Conservation (phyloP, 306 rosid genomes). For the Lathyrus aphaca region DNA sequence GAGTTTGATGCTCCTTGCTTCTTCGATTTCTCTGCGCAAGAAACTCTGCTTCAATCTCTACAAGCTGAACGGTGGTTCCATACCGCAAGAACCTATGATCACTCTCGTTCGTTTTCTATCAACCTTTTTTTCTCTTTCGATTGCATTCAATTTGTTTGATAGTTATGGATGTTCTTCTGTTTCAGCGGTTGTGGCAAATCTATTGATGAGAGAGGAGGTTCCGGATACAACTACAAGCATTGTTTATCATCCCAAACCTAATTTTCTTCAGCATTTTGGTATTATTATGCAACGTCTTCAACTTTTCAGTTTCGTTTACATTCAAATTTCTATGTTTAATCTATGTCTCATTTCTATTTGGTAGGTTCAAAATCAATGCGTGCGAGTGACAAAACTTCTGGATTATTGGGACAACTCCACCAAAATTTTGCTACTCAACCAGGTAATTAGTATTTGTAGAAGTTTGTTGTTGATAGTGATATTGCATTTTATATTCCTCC, state of each 20-base stretch:
- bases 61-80: conserved; percentile 48
- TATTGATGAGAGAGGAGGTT: conserved; percentile 40
- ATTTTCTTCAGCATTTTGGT: conserved; percentile 39
- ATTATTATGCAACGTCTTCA: conserved; percentile 3
- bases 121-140: not conserved
- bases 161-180: not conserved
- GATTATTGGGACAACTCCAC: conserved; percentile 47
- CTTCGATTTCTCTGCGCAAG: conserved; percentile 48
- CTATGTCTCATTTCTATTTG: conserved; percentile 33
- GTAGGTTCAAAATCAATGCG: conserved; percentile 43
- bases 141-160: not conserved
- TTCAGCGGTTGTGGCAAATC: conserved; percentile 56
- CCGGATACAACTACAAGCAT: conserved; percentile 20
- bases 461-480: not conserved
- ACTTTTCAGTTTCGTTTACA: not conserved
- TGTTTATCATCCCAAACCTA: conserved; percentile 24
- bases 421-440: conserved; percentile 51
- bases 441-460: conserved; percentile 46
- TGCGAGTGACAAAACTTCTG: conserved; percentile 46
- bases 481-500: not conserved
- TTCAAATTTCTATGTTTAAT: not conserved
- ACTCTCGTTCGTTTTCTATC: conserved; percentile 49
- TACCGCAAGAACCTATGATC: conserved; percentile 44
- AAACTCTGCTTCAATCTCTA: conserved; percentile 37
- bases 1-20: conserved; percentile 58